A percentile compares a stretch with the other conserved stretches of the same genome.
Evolutionary conservation across 768 basidiomycete genomes (phyloP).

Genomic region (Trametes cinnabarina): DNA sequence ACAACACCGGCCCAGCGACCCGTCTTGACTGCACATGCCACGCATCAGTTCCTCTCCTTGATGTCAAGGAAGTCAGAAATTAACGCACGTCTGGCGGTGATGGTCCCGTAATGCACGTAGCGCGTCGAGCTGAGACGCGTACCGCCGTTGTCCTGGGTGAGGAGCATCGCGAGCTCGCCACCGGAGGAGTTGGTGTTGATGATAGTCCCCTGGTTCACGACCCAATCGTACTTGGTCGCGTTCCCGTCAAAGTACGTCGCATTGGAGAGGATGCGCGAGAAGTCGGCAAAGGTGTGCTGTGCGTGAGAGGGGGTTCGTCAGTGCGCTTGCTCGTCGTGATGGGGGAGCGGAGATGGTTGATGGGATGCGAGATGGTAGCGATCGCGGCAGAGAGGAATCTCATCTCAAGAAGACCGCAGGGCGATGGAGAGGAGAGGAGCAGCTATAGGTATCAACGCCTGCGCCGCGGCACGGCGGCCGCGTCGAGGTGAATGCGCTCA

Average conservation of each 20-base stretch:
- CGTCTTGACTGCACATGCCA: conserved; percentile 57
- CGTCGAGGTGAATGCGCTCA: too few relatives aligned
- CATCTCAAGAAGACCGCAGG: too few relatives aligned
- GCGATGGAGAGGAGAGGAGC: neutral
- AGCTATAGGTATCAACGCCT: too few relatives aligned
- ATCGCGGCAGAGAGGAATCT: neutral
- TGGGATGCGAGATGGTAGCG: too few relatives aligned
- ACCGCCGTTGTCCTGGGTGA: conserved; percentile 71
- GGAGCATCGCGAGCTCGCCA: conserved; percentile 64
- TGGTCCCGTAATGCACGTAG: conserved; percentile 78
- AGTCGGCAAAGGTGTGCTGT: conserved; percentile 63
- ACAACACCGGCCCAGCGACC: conserved; percentile 80
- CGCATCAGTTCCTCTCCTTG: neutral
- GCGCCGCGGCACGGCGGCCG: too few relatives aligned
- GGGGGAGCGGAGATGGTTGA: too few relatives aligned
- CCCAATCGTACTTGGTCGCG: conserved; percentile 71
- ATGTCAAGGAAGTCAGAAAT: neutral
- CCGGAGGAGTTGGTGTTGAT: conserved; percentile 60
- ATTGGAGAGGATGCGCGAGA: conserved; percentile 66
- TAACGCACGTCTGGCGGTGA: conserved; percentile 58
- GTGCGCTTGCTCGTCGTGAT: neutral
- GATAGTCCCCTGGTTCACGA: conserved; percentile 64
- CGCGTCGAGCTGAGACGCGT: conserved; percentile 77
- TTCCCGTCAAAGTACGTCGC: conserved; percentile 71
- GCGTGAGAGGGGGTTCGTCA: neutral